phyloP scores from a whole-genome alignment of 805 yeast genomes.

The Suhomyces vadensis region DNA sequence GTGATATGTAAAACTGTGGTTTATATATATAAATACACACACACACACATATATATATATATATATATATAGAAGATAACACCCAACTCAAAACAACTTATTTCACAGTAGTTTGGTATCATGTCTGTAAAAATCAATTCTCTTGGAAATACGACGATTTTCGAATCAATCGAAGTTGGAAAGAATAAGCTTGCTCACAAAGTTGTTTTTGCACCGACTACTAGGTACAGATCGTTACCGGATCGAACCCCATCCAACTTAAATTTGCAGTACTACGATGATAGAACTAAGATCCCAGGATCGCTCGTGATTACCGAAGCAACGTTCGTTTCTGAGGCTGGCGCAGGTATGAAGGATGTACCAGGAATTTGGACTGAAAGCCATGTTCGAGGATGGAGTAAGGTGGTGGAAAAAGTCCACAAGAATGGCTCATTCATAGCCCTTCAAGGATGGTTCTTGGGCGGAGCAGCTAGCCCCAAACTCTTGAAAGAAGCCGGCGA shows the following conservation, averaged over 20 bases:
- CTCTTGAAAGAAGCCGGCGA: slow-evolving; percentile 35
- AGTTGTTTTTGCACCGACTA: slow-evolving; percentile 52
- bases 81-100: too few species aligned
- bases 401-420: slow-evolving; percentile 16
- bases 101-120: too few species aligned
- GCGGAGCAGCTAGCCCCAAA: slow-evolving; percentile 34
- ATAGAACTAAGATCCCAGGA: slow-evolving; percentile 57
- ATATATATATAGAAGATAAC: too few species aligned
- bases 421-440: slow-evolving; percentile 13
- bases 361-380: slow-evolving; percentile 22
- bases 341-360: slow-evolving; percentile 27
- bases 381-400: slow-evolving; percentile 31
- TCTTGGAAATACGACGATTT: slow-evolving; percentile 35
- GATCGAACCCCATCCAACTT: slow-evolving; percentile 49
- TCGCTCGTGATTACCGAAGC: slow-evolving; percentile 52
- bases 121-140: too few species aligned
- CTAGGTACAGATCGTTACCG: slow-evolving; percentile 43
- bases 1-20: too few species aligned
- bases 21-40: too few species aligned
- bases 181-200: slow-evolving; percentile 40
- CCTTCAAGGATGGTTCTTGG: slow-evolving; percentile 18
- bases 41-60: too few species aligned
- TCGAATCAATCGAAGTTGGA: slow-evolving; percentile 49
- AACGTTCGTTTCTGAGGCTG: slow-evolving; percentile 28
- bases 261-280: slow-evolving; percentile 53